Conservation (phyloP, 2,329 filamentous ascomycete genomes). For the Apiospora arundinis region DNA sequence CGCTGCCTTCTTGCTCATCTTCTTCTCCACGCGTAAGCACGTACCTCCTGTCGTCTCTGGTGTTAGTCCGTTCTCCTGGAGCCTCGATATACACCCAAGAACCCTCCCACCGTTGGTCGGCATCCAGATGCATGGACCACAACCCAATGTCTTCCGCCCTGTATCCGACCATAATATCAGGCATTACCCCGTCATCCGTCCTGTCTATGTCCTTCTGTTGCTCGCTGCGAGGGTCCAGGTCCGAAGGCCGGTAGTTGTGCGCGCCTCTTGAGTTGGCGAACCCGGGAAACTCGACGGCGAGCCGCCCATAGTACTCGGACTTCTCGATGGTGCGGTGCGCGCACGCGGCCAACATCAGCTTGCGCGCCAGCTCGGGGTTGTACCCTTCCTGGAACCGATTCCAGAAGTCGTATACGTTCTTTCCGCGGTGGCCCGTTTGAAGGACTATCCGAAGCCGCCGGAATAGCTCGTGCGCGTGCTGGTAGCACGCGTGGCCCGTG, state of each 20-base stretch:
- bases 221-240: not conserved
- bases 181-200: not conserved
- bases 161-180: not conserved
- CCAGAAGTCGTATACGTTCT: not conserved
- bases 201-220: not conserved
- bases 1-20: too few species aligned
- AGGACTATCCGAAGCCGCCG: conserved; percentile 13
- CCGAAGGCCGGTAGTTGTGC: not conserved
- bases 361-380: conserved; percentile 4
- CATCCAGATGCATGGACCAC: not conserved
- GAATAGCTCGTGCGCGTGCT: conserved; percentile 16
- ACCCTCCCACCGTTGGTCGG: not conserved
- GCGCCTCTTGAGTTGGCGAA: not conserved
- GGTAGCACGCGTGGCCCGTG: conserved; percentile 21
- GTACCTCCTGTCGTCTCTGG: not conserved
- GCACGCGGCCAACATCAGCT: conserved; percentile 20
- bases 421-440: not conserved
- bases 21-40: not conserved
- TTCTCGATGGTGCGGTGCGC: conserved; percentile 22
- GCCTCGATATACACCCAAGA: not conserved
- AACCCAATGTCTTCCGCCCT: not conserved
- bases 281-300: conserved; percentile 22
- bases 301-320: conserved; percentile 15
- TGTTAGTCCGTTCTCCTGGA: not conserved
- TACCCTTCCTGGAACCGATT: not conserved